Evolutionary conservation across 164 flowering plant genomes (phyloP), one percentile per base, ranked within the genome.

Genomic region (Vitis cinerea): DNA sequence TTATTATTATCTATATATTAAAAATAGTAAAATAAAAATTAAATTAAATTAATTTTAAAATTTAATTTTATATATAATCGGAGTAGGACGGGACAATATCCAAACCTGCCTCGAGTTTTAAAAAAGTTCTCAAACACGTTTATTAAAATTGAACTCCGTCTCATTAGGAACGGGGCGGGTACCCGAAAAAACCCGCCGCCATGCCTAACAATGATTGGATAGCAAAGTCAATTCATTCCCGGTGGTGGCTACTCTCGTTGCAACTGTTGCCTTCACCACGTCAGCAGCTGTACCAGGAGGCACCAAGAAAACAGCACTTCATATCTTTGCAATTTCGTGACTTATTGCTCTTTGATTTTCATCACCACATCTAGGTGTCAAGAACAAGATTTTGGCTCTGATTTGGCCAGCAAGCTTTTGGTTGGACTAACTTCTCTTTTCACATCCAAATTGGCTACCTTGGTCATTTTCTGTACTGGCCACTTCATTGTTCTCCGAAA

Each of bases 271-370:
- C 27, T 78, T 71, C 13, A 71, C 81, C 2, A 69, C 81, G 0
- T 58, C 78, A 8, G 37, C 66, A 3, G 27, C 74, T 0, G 69
- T 75, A 0, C 82, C 82, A 0, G 82, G 82, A 1, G 82, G 82
- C 4, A 8, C 50, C 12, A n/a, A 69, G 2, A n/a, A 75, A 10
- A 15, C 72, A 2, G 69, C 66, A 3, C 75, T 79, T 44, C 8
- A 57, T 2, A n/a, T 70, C 50, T 79, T 72, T 30, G 61, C 82
- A 10, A 30, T 79, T 9, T 10, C 72, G 6, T 75, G 76, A 0
- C 72, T 79, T 1, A 31, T 63, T n/a, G 73, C 82, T 3, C 76
- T 79, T 12, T 65, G 76, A 64, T 69, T 69, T 65, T 74, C 81
- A 2, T 71, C 2, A 75, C 75, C 0, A 79, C 78, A 0, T 75